These are phyloP conservation scores for Fusarium sp. DNA, from an alignment of 2,329 filamentous ascomycete species.

Conservation along the genomic window DNA sequence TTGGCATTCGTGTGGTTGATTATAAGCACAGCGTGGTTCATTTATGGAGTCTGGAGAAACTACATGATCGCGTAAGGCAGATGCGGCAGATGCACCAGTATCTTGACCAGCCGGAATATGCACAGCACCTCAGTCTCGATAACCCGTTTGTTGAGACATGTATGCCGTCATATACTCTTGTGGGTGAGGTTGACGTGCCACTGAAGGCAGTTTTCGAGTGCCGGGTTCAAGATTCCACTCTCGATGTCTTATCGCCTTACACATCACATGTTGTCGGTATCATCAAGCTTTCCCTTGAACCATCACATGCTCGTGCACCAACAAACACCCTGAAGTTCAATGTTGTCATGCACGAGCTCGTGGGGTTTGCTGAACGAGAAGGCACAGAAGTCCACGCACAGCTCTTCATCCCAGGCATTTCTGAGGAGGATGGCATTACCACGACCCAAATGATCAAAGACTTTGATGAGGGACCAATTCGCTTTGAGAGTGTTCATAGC, in stretches of 20 bases:
- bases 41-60: conserved; percentile 93
- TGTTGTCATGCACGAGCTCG: conserved; percentile 95
- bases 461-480: conserved; percentile 91
- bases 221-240: conserved; percentile 89
- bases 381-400: conserved; percentile 96
- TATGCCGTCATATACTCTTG: conserved; percentile 90
- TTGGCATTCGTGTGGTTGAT: conserved; percentile 90
- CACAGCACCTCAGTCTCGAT: conserved; percentile 89
- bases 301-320: conserved; percentile 91
- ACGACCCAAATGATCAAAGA: conserved; percentile 94
- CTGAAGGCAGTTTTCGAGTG: conserved; percentile 93
- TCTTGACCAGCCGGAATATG: conserved; percentile 92
- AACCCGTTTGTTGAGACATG: conserved; percentile 93
- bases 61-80: conserved; percentile 84
- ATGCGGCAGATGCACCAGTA: conserved; percentile 99
- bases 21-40: conserved; percentile 88
- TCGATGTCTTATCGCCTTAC: conserved; percentile 92
- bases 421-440: conserved; percentile 89
- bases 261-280: conserved; percentile 92
- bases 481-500: conserved; percentile 97
- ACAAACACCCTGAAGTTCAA: conserved; percentile 97
- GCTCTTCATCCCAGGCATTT: conserved; percentile 92
- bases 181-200: conserved; percentile 93
- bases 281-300: conserved; percentile 89
- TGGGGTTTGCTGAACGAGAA: conserved; percentile 94